Base-by-base conservation (phyloP, 176 grass and related monocot genomes). In the Triticum urartu region DNA sequence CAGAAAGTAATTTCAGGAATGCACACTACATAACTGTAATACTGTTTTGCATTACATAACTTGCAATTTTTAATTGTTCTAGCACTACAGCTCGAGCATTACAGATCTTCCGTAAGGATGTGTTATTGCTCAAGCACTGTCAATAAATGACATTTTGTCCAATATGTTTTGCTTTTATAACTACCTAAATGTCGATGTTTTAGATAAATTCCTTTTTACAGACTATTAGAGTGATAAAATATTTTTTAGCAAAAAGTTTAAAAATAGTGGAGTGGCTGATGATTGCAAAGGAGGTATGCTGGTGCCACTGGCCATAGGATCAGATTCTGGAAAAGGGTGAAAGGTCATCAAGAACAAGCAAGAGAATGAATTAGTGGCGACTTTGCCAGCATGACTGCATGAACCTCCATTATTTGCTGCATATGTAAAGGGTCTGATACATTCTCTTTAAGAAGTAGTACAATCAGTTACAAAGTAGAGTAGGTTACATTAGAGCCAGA, bases 311-410 rank as follows among this genome's bases (percentile, higher is more conserved):
- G n/a, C 93, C 40, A 71, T 60, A 40, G 64, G n/a, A 11, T 82
- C 83, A 52, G 83, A 86, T 56, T 83, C 88, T 81, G 26, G 26
- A 26, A 26, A 26, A 26, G 26, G 26, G 26, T 79, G 83, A 61
- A 95, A 91, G 62, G 76, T 91, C 87, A 15, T 91, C 90, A 85
- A 98, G 86, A 91, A 67, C 75, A 80, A 95, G 72, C 76, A 94
- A 88, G 84, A 95, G 86, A 86, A 92, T 84, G 47, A 90, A 85
- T 54, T 92, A 86, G 88, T 5, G 17, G 36, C 39, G 2, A 40
- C 9, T 40, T 40, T 10, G 0, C 39, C 1, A 10, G 39, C 8
- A 40, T 64, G 11, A 9, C 56, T 75, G 11, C 30, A 36, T 32
- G 28, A 52, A 52, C 48, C 68, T 9, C 17, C 10, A 54, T 9